phyloP scores from a whole-genome alignment of 306 rosid genomes.

The Prunus armeniaca region DNA sequence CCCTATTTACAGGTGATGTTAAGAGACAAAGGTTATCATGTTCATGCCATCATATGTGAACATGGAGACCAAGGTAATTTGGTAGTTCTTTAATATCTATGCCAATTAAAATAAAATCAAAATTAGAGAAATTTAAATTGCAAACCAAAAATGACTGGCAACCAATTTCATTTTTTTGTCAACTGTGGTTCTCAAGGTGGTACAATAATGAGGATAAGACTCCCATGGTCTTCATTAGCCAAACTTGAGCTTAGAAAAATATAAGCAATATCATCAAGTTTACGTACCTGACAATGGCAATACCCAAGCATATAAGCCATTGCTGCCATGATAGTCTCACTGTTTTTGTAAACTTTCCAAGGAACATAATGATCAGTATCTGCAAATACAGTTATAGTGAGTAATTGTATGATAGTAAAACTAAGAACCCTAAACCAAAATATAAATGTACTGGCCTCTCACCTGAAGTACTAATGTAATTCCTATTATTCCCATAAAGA shows the following conservation, averaged over 20 bases:
- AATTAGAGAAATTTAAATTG: neutral
- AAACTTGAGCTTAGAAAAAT: neutral
- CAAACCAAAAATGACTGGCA: neutral
- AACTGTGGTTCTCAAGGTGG: no score
- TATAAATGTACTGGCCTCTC: conserved; percentile 13
- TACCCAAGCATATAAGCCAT: conserved; percentile 59
- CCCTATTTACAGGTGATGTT: no score
- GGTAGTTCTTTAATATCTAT: no score
- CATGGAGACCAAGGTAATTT: no score
- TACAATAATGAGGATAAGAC: neutral
- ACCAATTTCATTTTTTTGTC: no score
- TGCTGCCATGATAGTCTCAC: conserved; percentile 58
- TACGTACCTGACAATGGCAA: conserved; percentile 63
- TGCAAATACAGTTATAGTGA: conserved; percentile 21
- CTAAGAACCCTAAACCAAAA: neutral
- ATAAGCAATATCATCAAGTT: neutral
- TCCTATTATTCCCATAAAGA: conserved; percentile 72
- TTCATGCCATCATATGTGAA: no score
- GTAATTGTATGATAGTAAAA: neutral
- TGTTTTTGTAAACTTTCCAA: conserved; percentile 71
- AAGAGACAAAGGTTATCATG: no score
- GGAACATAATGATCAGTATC: conserved; percentile 77
- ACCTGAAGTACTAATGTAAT: conserved; percentile 78
- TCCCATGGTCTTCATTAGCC: neutral
- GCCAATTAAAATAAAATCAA: no score